Conservation (phyloP, 1,139 yeast genomes). For the Hemisphaericaspora xylanilytica region DNA sequence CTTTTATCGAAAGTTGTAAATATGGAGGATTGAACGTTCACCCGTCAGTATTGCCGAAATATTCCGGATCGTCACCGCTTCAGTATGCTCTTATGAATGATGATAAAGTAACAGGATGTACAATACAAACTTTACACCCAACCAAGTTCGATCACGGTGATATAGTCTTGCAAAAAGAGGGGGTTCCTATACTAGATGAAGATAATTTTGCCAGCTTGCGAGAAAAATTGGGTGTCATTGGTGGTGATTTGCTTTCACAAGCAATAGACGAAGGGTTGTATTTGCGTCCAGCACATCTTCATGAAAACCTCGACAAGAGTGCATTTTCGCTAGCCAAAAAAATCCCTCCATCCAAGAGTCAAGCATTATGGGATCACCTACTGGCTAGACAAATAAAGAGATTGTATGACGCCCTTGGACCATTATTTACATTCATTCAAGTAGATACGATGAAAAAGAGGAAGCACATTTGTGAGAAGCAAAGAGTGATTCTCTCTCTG, state of each 20-base stretch:
- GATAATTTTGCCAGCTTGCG: constrained; percentile 48
- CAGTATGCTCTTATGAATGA: constrained; percentile 72
- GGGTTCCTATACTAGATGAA: constrained; percentile 30
- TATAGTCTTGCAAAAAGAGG: constrained; percentile 58
- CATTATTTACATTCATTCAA: constrained; percentile 48
- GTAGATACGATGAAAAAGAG: constrained; percentile 31
- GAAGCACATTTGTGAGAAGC: constrained; percentile 24
- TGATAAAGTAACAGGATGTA: constrained; percentile 71
- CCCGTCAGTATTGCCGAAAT: constrained; percentile 81
- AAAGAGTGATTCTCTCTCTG: constrained; percentile 49
- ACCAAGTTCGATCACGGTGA: constrained; percentile 79
- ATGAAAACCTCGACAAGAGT: constrained; percentile 6
- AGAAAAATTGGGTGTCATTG: constrained; percentile 51
- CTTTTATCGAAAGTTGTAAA: constrained; percentile 45
- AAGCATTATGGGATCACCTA: constrained; percentile 44
- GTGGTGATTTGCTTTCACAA: constrained; percentile 55
- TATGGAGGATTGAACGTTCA: constrained; percentile 87
- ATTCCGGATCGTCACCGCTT: constrained; percentile 89
- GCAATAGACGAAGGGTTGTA: constrained; percentile 36
- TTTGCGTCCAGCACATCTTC: constrained; percentile 6
- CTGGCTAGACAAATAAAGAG: constrained; percentile 42
- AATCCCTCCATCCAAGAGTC: constrained; percentile 38
- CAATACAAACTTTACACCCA: constrained; percentile 89
- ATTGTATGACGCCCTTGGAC: constrained; percentile 56
- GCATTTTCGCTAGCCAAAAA: constrained; percentile 58